Evolutionary conservation across 768 basidiomycete genomes (phyloP), one percentile per base, ranked within the genome.

Genomic region (Cystobasidium tubakii): DNA sequence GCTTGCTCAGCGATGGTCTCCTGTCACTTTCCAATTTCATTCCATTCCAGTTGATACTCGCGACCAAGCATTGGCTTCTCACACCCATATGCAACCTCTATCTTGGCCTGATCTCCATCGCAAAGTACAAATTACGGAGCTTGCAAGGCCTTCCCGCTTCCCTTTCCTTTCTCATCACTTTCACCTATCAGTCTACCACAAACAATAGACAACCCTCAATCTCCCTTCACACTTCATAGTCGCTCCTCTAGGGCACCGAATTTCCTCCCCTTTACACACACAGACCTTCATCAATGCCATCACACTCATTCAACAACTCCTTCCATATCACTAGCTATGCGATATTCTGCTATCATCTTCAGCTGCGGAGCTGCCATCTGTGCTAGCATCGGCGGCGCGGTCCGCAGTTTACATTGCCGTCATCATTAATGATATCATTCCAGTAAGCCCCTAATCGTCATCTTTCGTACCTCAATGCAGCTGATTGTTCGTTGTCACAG

Each of bases 291-390:
- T 27, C 39, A 42, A 36, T 3, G 25, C 39, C 39, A 27, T 43
- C 43, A 46, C 34, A 27, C 39, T 46, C 43, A 6, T 65, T 65
- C 23, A 39, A 65, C 63, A 39, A 34, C 34, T 4, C 34, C 3
- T 42, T 29, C 3, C 36, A 31, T 23, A 62, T 62, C 57, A 27
- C 23, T 6, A 12, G 29, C 31, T 4, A 65, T 65, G 63, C 63
- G 63, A 27, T 65, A 12, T 19, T 36, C 63, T 43, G 13, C 63
- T 19, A 7, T 65, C 43, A 12, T 65, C 33, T 13, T 65, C 63
- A 42, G 23, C 63, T 65, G 36, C 36, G 63, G 63, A 4, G 63
- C 69, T 4, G 54, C 69, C 2, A 15, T 60, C 29, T 60, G 12
- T 29, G 33, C 33, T 60, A 60, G 29, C 57, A n/a, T 71, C 15